Conservation (phyloP, 345 rosid genomes). For the Gynandropsis gynandra region DNA sequence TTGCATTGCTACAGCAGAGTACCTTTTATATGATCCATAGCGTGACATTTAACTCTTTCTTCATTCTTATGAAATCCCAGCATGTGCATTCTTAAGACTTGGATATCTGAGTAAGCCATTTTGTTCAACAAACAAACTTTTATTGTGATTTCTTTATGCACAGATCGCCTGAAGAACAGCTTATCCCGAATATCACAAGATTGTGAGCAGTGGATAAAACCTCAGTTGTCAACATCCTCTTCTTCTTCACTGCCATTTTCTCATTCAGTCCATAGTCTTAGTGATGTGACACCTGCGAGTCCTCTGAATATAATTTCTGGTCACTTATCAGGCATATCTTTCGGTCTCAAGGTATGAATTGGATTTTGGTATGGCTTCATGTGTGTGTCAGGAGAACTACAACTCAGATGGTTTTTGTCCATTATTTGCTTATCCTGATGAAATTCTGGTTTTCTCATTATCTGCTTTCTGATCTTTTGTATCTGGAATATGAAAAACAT, state of each 20-base stretch:
- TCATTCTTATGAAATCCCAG: too few relatives aligned
- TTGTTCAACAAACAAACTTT: not conserved
- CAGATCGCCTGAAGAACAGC: conserved; percentile 65
- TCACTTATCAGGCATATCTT: conserved; percentile 40
- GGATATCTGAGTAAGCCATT: conserved; percentile 16
- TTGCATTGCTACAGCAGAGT: conserved; percentile 9
- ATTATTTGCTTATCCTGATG: conserved; percentile 4
- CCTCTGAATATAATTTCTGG: conserved; percentile 43
- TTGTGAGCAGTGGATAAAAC: conserved; percentile 90
- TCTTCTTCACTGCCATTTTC: conserved; percentile 48
- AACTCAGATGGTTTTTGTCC: conserved; percentile 8
- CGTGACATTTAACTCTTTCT: not conserved
- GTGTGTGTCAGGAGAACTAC: too few relatives aligned
- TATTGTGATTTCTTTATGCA: conserved; percentile 10
- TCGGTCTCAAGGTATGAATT: conserved; percentile 76
- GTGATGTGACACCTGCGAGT: conserved; percentile 58
- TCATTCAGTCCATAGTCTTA: conserved; percentile 33
- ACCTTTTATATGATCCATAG: conserved; percentile 4
- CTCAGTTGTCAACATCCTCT: conserved; percentile 37
- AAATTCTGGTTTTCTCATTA: not conserved
- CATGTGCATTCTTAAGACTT: not conserved
- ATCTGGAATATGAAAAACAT: conserved; percentile 9
- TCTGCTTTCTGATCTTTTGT: conserved; percentile 8
- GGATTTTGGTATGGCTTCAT: conserved; percentile 1
- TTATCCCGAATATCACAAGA: conserved; percentile 80